Percentiles rank a stretch among this genome's conserved stretches.
Evolutionary conservation across 768 basidiomycete genomes (phyloP).

Genomic region (Russula foetens): DNA sequence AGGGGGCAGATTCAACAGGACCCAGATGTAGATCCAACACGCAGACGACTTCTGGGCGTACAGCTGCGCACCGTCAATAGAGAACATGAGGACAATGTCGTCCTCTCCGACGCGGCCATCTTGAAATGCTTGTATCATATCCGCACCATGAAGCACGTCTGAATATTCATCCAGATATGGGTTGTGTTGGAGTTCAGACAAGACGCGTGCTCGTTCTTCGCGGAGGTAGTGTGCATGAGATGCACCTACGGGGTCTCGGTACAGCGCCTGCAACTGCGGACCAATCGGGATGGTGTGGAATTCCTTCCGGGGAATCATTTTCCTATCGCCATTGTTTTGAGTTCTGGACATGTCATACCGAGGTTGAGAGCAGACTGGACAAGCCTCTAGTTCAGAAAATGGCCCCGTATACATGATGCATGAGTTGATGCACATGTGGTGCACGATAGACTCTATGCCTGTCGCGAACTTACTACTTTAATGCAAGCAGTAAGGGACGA

Average conservation of each 20-base stretch:
- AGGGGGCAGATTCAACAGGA: no score
- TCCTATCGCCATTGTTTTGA: neutral
- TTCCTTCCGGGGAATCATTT: neutral
- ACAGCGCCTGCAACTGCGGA: neutral
- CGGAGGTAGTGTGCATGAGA: neutral
- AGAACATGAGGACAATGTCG: constrained; percentile 31
- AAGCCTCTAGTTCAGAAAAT: no score
- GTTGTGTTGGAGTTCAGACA: neutral
- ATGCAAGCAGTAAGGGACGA: no score
- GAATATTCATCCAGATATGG: neutral
- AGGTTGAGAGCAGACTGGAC: no score
- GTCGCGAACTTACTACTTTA: no score
- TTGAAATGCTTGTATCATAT: constrained; percentile 23
- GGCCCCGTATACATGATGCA: no score
- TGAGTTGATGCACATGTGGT: no score
- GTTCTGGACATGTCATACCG: neutral
- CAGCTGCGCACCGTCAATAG: constrained; percentile 36
- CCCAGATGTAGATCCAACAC: no score
- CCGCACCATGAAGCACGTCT: constrained; percentile 23
- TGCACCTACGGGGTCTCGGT: neutral
- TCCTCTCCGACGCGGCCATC: constrained; percentile 19
- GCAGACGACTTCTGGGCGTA: no score
- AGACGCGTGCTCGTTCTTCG: no score
- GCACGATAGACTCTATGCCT: no score
- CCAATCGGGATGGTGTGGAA: neutral